These are phyloP conservation scores for Dipteronia sinensis DNA, from an alignment of 345 rosid species.

Conservation along the genomic window DNA sequence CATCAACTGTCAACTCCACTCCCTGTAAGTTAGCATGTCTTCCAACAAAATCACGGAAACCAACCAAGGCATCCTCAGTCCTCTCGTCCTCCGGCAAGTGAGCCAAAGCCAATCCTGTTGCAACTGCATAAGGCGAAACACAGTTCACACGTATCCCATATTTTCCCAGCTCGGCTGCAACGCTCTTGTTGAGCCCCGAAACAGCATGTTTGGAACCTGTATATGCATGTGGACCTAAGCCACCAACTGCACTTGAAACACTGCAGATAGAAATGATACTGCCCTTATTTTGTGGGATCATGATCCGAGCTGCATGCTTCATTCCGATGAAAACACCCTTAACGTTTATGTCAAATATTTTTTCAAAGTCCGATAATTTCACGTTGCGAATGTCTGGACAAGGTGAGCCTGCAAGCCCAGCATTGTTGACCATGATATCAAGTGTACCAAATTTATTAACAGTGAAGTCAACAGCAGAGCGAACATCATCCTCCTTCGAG, in stretches of 20 bases:
- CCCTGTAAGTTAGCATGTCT: constrained; percentile 74
- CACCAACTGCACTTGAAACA: constrained; percentile 57
- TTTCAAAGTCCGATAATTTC: constrained; percentile 54
- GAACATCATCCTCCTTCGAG: constrained; percentile 60
- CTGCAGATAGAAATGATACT: constrained; percentile 67
- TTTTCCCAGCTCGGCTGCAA: constrained; percentile 91
- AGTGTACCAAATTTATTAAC: constrained; percentile 62
- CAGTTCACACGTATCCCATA: constrained; percentile 93
- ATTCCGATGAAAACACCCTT: constrained; percentile 81
- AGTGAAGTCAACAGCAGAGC: constrained; percentile 59
- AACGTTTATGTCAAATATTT: constrained; percentile 73
- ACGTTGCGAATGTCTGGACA: constrained; percentile 65
- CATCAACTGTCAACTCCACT: constrained; percentile 63
- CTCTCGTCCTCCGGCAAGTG: constrained; percentile 77
- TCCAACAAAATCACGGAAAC: constrained; percentile 53
- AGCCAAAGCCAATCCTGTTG: constrained; percentile 66
- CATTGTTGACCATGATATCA: constrained; percentile 82
- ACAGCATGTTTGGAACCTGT: constrained; percentile 87
- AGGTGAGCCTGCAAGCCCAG: constrained; percentile 66
- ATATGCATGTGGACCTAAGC: constrained; percentile 82
- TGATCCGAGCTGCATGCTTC: constrained; percentile 88
- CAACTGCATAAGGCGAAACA: constrained; percentile 81
- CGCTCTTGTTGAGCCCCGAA: constrained; percentile 68
- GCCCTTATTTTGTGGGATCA: constrained; percentile 71
- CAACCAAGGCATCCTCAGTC: constrained; percentile 56